These are phyloP conservation scores for Nigrospora osmanthi DNA, from an alignment of 2,329 filamentous ascomycete species.

Conservation along the genomic window DNA sequence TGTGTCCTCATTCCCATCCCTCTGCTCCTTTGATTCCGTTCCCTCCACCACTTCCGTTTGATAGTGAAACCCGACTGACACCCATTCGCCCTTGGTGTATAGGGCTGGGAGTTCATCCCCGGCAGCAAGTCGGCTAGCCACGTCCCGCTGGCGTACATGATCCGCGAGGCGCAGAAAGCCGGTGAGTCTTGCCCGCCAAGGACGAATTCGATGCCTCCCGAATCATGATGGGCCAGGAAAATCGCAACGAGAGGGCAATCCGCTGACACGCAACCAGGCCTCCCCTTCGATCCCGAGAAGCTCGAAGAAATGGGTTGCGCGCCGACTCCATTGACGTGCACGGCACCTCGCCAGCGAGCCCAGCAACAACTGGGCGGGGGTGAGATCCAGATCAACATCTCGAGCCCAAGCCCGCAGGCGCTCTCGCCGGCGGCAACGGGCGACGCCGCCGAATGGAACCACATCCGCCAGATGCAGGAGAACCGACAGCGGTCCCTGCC, in stretches of 20 bases:
- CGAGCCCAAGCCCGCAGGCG: constrained; percentile 12
- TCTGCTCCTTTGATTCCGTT: no score
- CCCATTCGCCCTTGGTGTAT: background rate
- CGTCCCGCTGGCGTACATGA: constrained; percentile 63
- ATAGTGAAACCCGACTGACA: no score
- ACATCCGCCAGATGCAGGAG: constrained; percentile 7
- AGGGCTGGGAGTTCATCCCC: constrained; percentile 55
- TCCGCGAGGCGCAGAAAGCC: constrained; percentile 54
- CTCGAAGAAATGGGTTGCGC: constrained; percentile 59
- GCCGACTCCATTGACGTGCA: constrained; percentile 26
- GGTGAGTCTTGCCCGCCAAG: constrained; percentile 17
- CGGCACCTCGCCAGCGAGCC: constrained; percentile 3
- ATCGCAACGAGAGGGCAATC: no score
- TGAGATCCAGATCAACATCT: constrained; percentile 25
- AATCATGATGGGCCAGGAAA: no score
- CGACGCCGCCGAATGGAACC: constrained; percentile 5
- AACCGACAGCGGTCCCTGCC: no score
- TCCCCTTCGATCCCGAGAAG: constrained; percentile 63
- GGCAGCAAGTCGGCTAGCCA: constrained; percentile 58
- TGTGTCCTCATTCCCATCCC: background rate
- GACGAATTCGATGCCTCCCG: no score
- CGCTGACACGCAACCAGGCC: constrained; percentile 21
- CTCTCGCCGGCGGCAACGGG: background rate
- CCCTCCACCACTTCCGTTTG: no score
- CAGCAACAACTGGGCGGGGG: constrained; percentile 12